Evolutionary conservation across 495 filamentous ascomycete species (phyloP).

Genomic region (Copromyces sp.): DNA sequence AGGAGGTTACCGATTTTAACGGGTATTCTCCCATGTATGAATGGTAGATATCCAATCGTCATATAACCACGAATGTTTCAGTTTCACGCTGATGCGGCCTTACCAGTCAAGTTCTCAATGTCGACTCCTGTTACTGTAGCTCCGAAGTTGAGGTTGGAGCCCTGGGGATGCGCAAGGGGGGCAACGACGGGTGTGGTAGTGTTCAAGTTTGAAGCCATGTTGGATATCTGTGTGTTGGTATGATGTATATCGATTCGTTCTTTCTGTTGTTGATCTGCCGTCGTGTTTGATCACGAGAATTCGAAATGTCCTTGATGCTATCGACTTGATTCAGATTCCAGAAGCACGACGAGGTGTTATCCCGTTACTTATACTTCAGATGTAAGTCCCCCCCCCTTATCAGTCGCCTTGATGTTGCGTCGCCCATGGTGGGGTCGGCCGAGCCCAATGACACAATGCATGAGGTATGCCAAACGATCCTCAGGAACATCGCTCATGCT

Average conservation of each 20-base stretch:
- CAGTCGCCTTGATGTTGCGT: neutral
- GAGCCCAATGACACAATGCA: neutral
- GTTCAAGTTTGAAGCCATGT: neutral
- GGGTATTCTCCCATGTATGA: constrained; percentile 37
- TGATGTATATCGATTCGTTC: neutral
- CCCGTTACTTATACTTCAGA: neutral
- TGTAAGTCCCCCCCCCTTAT: neutral
- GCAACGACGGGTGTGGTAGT: constrained; percentile 16
- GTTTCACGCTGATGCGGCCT: constrained; percentile 7
- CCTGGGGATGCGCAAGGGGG: constrained; percentile 33
- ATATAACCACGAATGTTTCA: constrained; percentile 8
- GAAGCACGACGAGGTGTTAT: neutral
- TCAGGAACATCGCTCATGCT: neutral
- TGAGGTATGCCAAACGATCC: neutral
- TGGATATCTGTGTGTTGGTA: neutral
- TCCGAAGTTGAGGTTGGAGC: constrained; percentile 49
- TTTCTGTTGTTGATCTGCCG: neutral
- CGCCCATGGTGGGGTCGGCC: neutral
- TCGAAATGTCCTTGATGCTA: neutral
- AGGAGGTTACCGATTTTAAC: constrained; percentile 48
- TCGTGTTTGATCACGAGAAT: neutral
- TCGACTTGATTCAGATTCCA: neutral
- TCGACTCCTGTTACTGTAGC: constrained; percentile 45
- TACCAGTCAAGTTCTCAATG: constrained; percentile 49
- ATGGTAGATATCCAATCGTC: constrained; percentile 2